A percentile compares a stretch with the other conserved stretches of the same genome.
phyloP scores from a whole-genome alignment of 2,329 filamentous ascomycete genomes.

The Microsporum ferrugineum region DNA sequence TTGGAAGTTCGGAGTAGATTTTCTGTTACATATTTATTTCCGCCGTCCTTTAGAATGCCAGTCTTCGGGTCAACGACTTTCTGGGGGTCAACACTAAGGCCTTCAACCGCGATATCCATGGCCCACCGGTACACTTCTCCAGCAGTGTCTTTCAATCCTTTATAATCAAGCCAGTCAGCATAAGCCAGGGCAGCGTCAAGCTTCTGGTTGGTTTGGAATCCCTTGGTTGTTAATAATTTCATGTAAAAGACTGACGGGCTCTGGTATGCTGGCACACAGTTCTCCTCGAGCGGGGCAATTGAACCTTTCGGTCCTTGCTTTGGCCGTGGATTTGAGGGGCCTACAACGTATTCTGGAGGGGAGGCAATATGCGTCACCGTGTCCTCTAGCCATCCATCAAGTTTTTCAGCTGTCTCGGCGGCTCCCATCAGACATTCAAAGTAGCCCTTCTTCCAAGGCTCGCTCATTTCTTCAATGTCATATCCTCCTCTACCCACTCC shows the following conservation, averaged over 20 bases:
- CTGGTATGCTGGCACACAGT: slow-evolving; percentile 60
- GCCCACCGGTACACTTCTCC: slow-evolving; percentile 64
- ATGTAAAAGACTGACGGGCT: slow-evolving; percentile 67
- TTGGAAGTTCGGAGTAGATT: slow-evolving; percentile 70
- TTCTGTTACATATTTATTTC: slow-evolving; percentile 46
- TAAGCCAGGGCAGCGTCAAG: slow-evolving; percentile 73
- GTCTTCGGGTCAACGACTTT: slow-evolving; percentile 51
- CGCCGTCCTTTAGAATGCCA: slow-evolving; percentile 51
- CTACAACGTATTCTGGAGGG: slow-evolving; percentile 60
- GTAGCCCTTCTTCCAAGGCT: slow-evolving; percentile 78
- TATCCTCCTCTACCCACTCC: slow-evolving; percentile 47
- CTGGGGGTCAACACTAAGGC: slow-evolving; percentile 33
- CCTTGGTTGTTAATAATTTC: slow-evolving; percentile 67
- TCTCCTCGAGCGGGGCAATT: slow-evolving; percentile 57
- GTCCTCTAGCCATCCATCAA: slow-evolving; percentile 70
- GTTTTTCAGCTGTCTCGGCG: slow-evolving; percentile 64
- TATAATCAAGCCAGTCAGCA: slow-evolving; percentile 75
- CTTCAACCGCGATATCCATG: slow-evolving; percentile 58
- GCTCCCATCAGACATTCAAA: slow-evolving; percentile 68
- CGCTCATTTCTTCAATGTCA: slow-evolving; percentile 63
- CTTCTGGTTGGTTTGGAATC: slow-evolving; percentile 66
- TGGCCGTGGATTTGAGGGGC: slow-evolving; percentile 72
- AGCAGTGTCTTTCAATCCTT: slow-evolving; percentile 53
- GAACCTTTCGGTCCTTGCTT: slow-evolving; percentile 50
- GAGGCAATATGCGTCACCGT: slow-evolving; percentile 55